These are phyloP conservation scores for Cladosporium phlei DNA, from an alignment of 2,329 filamentous ascomycete species.

Conservation along the genomic window DNA sequence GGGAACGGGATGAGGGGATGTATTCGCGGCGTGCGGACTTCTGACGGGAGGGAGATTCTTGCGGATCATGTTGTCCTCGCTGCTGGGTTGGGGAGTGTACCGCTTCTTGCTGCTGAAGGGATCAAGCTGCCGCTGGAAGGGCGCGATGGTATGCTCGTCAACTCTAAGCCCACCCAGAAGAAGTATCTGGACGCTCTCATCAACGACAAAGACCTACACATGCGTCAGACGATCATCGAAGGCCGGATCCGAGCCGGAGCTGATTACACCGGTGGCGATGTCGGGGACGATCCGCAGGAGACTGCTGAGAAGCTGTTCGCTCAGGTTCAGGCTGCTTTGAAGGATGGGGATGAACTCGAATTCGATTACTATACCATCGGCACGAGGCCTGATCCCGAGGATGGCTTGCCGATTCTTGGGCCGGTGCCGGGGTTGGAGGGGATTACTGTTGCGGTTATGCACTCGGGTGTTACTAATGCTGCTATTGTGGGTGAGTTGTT, in stretches of 20 bases:
- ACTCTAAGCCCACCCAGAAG: neutral
- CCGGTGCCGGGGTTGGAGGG: neutral
- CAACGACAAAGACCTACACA: neutral
- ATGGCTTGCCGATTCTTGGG: conserved; percentile 8
- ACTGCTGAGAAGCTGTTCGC: neutral
- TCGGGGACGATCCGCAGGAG: conserved; percentile 3
- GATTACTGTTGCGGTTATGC: conserved; percentile 5
- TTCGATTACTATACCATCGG: conserved; percentile 7
- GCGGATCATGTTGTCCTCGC: conserved; percentile 5
- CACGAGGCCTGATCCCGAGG: neutral
- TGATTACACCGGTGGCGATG: neutral
- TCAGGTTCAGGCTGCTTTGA: conserved; percentile 2
- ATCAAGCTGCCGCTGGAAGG: conserved; percentile 3
- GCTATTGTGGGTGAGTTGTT: conserved; percentile 5
- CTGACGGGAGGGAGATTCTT: too few relatives aligned
- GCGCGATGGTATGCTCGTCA: conserved; percentile 4
- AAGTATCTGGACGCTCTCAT: neutral
- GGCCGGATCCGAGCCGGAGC: conserved; percentile 3
- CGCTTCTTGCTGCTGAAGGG: neutral
- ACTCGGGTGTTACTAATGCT: conserved; percentile 5
- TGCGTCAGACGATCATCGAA: conserved; percentile 4
- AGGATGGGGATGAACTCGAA: conserved; percentile 1
- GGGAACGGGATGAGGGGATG: too few relatives aligned
- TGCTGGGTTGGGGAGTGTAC: conserved; percentile 2
- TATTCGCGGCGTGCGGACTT: too few relatives aligned